Evolutionary conservation across 495 filamentous ascomycete genomes (phyloP), one percentile per base, ranked within the genome.

Genomic region (Sabuloglossum arenarium): DNA sequence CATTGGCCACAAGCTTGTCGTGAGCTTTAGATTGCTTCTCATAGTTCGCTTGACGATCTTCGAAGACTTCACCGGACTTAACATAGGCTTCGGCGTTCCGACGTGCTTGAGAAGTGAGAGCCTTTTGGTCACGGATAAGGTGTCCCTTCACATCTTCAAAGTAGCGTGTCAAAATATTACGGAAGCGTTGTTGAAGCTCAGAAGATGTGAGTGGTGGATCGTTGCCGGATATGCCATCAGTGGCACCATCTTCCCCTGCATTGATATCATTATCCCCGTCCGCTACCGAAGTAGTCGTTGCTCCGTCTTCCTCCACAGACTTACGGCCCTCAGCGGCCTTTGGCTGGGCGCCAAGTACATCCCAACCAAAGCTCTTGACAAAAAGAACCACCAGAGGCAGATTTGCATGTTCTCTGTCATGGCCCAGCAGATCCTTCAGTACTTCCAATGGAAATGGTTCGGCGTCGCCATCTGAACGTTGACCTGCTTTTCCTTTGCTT

Each of bases 71-170:
- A 14, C 91, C 91, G 43, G 93, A 97, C 64, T 94, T 95, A 60
- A 99, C 87, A 64, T 99, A 99, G 6, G 90, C 91, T 66, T 99
- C 91, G 1, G 93, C 88, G 71, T 99, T 96, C 51, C 89, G 88
- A 57, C 86, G 84, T 50, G 81, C 85, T 68, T 99, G 91, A 25
- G 71, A 74, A 57, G 76, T 74, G 34, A 97, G 79, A 6, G 81
- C 79, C 67, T 90, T 87, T 64, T 99, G 91, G 61, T 97, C 90
- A 6, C 84, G 82, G 47, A 91, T 65, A 27, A 99, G 75, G 67
- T 97, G 91, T 6, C 74, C 68, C 67, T 91, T 95, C 65, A 96
- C 85, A 63, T 94, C 90, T 55, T 96, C 88, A 59, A 97, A 81
- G 60, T 99, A 99, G 16, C 86, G 79, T 52, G 77, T 83, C 31